Evolutionary conservation across 768 basidiomycete species (phyloP).

Genomic region (Podaxis sp.): DNA sequence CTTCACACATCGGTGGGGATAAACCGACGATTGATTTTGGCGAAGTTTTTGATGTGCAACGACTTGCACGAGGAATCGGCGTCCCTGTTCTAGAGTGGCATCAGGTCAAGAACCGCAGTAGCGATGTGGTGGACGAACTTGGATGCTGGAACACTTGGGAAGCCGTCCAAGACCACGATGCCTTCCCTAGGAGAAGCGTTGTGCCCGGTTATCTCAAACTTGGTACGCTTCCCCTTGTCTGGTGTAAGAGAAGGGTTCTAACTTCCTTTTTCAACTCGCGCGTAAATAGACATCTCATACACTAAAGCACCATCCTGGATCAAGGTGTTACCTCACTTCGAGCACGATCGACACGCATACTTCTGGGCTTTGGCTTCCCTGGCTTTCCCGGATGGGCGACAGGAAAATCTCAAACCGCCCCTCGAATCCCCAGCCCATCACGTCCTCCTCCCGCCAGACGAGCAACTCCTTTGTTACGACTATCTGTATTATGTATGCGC

Average conservation of each 20-base stretch:
- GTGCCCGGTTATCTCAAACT: constrained; percentile 37
- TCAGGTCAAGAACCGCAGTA: constrained; percentile 51
- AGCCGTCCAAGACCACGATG: constrained; percentile 38
- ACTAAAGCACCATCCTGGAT: constrained; percentile 48
- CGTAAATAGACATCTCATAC: constrained; percentile 48
- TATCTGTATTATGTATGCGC: constrained; percentile 50
- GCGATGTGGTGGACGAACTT: constrained; percentile 40
- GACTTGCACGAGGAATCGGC: constrained; percentile 41
- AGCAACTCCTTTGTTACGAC: constrained; percentile 50
- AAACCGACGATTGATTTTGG: constrained; percentile 55
- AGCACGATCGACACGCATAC: constrained; percentile 41
- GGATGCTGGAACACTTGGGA: constrained; percentile 60
- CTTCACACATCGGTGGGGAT: constrained; percentile 50
- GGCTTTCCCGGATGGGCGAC: constrained; percentile 43
- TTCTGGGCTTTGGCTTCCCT: constrained; percentile 48
- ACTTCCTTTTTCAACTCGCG: not conserved
- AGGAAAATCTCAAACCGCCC: constrained; percentile 36
- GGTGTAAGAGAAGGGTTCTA: not conserved
- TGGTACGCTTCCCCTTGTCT: constrained; percentile 30
- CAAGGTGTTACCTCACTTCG: constrained; percentile 42
- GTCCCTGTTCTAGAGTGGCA: constrained; percentile 61
- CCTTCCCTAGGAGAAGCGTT: constrained; percentile 36
- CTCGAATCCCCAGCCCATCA: constrained; percentile 38
- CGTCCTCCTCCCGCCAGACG: constrained; percentile 47
- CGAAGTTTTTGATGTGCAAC: constrained; percentile 58